Conservation (phyloP, 345 rosid species). For the Aegle marmelos region DNA sequence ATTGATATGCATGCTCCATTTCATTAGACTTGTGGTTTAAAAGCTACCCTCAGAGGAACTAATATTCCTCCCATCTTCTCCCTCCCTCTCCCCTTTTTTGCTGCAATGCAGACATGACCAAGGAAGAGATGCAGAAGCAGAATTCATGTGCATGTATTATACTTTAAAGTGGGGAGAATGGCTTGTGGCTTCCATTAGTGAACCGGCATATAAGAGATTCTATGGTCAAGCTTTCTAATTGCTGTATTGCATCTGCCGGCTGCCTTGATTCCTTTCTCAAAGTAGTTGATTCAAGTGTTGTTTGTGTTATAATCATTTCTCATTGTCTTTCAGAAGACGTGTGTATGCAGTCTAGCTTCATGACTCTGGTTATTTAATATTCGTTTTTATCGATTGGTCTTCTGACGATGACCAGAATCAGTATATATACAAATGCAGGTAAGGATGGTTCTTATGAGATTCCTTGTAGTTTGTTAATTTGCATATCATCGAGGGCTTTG, state of each 20-base stretch:
- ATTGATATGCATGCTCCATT: not conserved
- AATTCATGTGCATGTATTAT: slow-evolving; percentile 34
- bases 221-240: not conserved
- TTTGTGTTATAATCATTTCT: not conserved
- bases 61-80: not conserved
- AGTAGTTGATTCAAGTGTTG: not conserved
- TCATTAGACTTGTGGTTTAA: not conserved
- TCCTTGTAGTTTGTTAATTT: not conserved
- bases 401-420: not conserved
- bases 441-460: not conserved
- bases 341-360: not conserved
- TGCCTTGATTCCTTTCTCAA: not conserved
- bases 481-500: not conserved
- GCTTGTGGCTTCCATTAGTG: not conserved
- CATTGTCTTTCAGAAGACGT: not conserved
- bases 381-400: too few relatives aligned
- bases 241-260: not conserved
- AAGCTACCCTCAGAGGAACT: not conserved
- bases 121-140: slow-evolving; percentile 29
- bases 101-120: slow-evolving; percentile 25
- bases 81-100: not conserved
- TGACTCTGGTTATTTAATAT: too few relatives aligned
- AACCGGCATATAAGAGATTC: not conserved
- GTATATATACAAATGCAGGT: not conserved
- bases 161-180: slow-evolving; percentile 21